Evolutionary conservation across 2,329 filamentous ascomycete species (phyloP).

Genomic region (Knoxdaviesia proteae): DNA sequence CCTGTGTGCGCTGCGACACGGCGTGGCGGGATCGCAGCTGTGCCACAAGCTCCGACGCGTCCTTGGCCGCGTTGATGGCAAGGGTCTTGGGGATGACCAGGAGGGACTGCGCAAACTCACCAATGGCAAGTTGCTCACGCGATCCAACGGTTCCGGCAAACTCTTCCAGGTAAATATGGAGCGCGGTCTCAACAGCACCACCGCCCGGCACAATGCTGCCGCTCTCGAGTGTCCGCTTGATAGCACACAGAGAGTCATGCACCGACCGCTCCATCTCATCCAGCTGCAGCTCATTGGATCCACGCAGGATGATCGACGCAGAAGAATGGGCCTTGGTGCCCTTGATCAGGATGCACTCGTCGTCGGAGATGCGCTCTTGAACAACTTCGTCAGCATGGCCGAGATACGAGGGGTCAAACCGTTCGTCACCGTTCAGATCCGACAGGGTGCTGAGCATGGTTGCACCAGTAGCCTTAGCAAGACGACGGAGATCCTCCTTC

Average conservation of each 20-base stretch:
- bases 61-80: conserved; percentile 91
- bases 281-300: conserved; percentile 85
- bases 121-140: conserved; percentile 91
- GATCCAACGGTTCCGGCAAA: conserved; percentile 95
- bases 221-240: conserved; percentile 92
- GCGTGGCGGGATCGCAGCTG: conserved; percentile 90
- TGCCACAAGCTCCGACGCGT: conserved; percentile 83
- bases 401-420: conserved; percentile 76
- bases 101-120: conserved; percentile 87
- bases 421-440: conserved; percentile 92
- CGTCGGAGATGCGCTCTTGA: conserved; percentile 97
- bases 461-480: conserved; percentile 87
- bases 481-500: conserved; percentile 91
- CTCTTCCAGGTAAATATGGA: conserved; percentile 98
- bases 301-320: conserved; percentile 87
- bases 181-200: conserved; percentile 91
- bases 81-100: conserved; percentile 91
- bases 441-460: conserved; percentile 85
- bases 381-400: conserved; percentile 86
- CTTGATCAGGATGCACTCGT: conserved; percentile 94
- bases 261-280: conserved; percentile 99
- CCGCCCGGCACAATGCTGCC: conserved; percentile 93
- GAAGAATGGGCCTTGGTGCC: conserved; percentile 88
- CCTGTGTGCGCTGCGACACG: conserved; percentile 74
- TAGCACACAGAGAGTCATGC: conserved; percentile 87